Evolutionary conservation across 768 basidiomycete species (phyloP).

Genomic region (Leccinum subgranulosum): DNA sequence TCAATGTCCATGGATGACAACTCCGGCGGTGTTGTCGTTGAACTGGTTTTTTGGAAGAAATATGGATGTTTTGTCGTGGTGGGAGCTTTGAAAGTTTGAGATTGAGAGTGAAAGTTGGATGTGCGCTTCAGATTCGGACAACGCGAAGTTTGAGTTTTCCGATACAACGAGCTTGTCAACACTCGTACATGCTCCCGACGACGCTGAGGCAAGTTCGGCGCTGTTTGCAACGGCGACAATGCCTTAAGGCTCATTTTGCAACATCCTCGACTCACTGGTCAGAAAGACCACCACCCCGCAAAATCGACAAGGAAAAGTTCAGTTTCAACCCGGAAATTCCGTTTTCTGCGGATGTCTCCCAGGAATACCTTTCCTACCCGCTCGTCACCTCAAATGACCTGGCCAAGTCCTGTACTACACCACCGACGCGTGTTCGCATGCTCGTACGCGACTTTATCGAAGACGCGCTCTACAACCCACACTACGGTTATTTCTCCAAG

Average conservation of each 20-base stretch:
- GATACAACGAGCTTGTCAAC: neutral
- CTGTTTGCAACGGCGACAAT: conserved; percentile 21
- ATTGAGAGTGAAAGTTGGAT: too few relatives aligned
- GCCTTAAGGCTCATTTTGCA: conserved; percentile 23
- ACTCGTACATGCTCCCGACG: conserved; percentile 20
- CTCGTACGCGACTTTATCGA: conserved; percentile 95
- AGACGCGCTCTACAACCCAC: conserved; percentile 93
- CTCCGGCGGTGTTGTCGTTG: neutral
- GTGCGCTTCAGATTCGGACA: too few relatives aligned
- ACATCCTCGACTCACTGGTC: conserved; percentile 17
- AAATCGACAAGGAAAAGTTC: conserved; percentile 51
- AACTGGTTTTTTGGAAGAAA: neutral
- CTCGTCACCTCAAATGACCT: conserved; percentile 72
- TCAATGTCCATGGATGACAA: neutral
- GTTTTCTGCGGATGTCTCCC: conserved; percentile 45
- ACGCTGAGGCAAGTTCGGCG: conserved; percentile 15
- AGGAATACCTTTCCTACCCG: conserved; percentile 47
- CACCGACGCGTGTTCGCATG: conserved; percentile 86
- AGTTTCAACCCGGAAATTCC: conserved; percentile 71
- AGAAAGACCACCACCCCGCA: conserved; percentile 11
- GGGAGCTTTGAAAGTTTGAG: too few relatives aligned
- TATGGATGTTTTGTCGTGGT: neutral
- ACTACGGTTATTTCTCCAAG: conserved; percentile 96
- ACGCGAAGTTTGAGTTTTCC: conserved; percentile 2
- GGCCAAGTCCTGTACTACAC: conserved; percentile 44